Evolutionary conservation across 441 rosid genomes (phyloP).

Genomic region (Arabidopsis hybrid): DNA sequence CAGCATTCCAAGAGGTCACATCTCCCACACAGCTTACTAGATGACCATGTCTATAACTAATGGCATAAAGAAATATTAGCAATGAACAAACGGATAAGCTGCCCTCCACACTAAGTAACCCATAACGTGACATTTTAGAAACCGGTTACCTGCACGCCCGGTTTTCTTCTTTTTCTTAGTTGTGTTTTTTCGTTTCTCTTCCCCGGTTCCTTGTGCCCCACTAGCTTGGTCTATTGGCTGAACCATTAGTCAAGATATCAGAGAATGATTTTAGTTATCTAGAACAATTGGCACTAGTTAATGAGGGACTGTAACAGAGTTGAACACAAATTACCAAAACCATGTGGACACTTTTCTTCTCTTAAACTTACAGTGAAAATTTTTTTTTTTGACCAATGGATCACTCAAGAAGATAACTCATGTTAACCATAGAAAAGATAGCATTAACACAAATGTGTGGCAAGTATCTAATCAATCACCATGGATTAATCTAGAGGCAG

Average conservation of each 20-base stretch:
- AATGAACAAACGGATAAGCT: neutral
- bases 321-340: neutral
- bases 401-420: conserved; percentile 1
- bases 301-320: neutral
- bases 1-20: neutral
- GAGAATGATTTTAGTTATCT: conserved; percentile 28
- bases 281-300: neutral
- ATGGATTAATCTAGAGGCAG: neutral
- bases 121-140: conserved; percentile 23
- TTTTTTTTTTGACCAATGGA: neutral
- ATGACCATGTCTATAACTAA: neutral
- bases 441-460: conserved; percentile 10
- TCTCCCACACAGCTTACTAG: neutral
- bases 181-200: conserved; percentile 44
- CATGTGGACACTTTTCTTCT: neutral
- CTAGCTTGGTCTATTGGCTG: conserved; percentile 43
- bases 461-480: neutral
- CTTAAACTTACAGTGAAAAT: neutral
- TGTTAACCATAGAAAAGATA: conserved; percentile 1
- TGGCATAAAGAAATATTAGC: neutral
- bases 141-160: conserved; percentile 52
- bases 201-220: conserved; percentile 45
- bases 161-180: conserved; percentile 51
- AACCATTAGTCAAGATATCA: conserved; percentile 40
- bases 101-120: neutral